These are phyloP conservation scores for Lolium perenne DNA, from an alignment of 176 grass and related monocot genomes.

Conservation along the genomic window DNA sequence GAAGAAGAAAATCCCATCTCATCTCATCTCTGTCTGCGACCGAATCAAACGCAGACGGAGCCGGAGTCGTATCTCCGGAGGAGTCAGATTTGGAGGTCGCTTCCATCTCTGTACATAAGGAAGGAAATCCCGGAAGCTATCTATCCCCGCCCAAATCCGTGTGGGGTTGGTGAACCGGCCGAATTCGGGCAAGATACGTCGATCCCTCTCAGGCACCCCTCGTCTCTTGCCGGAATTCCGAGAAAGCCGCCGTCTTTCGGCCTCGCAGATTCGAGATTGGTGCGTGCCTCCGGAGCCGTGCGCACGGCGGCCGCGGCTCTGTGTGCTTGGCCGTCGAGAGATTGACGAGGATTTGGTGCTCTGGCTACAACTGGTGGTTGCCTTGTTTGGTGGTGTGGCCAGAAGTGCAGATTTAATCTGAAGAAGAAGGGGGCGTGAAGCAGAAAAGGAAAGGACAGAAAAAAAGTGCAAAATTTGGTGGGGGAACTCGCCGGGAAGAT, in stretches of 20 bases:
- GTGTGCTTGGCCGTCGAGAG: background rate
- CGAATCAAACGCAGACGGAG: slow-evolving; percentile 35
- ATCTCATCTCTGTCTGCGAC: slow-evolving; percentile 23
- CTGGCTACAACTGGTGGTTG: slow-evolving; percentile 35
- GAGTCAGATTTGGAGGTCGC: slow-evolving; percentile 45
- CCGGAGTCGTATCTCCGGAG: background rate
- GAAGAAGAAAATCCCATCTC: slow-evolving; percentile 21
- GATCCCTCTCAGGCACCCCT: background rate
- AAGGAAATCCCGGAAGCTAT: slow-evolving; percentile 40
- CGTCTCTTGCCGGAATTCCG: slow-evolving; percentile 40
- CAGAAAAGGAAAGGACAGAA: background rate
- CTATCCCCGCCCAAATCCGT: slow-evolving; percentile 39
- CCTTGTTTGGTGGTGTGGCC: slow-evolving; percentile 46
- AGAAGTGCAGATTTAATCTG: slow-evolving; percentile 48
- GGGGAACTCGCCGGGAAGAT: slow-evolving; percentile 49
- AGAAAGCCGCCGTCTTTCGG: slow-evolving; percentile 35
- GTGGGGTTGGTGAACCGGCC: slow-evolving; percentile 49
- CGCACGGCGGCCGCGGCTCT: slow-evolving; percentile 16
- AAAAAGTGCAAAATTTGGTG: background rate
- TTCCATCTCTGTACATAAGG: slow-evolving; percentile 36
- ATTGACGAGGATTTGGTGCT: slow-evolving; percentile 39
- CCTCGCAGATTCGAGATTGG: slow-evolving; percentile 14
- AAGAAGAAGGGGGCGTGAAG: slow-evolving; percentile 27
- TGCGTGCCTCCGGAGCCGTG: slow-evolving; percentile 13
- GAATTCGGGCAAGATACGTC: slow-evolving; percentile 42